phyloP scores from a whole-genome alignment of 2,329 filamentous ascomycete species.

The Colletotrichum sp. region DNA sequence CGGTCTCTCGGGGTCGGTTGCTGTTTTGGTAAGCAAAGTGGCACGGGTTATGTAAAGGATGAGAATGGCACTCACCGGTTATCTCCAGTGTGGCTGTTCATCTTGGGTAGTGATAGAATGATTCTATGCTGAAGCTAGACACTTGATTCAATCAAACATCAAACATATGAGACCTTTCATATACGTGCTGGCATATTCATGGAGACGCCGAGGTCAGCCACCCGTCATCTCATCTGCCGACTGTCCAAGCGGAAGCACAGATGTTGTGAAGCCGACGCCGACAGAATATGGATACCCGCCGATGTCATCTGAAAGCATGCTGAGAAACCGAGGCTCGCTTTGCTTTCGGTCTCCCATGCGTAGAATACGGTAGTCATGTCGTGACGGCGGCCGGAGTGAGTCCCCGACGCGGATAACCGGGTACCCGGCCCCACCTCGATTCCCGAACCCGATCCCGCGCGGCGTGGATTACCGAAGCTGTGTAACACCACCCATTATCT shows the following conservation, averaged over 20 bases:
- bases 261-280: background rate
- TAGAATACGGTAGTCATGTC: rapidly evolving
- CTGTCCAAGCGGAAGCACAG: background rate
- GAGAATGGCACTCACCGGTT: background rate
- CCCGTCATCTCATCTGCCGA: background rate
- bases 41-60: rapidly evolving
- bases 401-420: background rate
- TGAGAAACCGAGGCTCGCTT: background rate
- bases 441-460: background rate
- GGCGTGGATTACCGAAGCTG: background rate
- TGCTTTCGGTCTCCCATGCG: rapidly evolving
- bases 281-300: background rate
- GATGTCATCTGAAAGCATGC: background rate
- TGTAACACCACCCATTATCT: rapidly evolving
- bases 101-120: background rate
- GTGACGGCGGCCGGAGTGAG: background rate
- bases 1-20: background rate
- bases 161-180: no score
- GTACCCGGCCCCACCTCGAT: background rate
- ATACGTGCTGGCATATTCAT: rapidly evolving
- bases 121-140: no score
- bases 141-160: no score
- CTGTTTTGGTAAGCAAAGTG: rapidly evolving
- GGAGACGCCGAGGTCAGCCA: rapidly evolving
- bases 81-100: rapidly evolving